Base-by-base conservation (phyloP, 768 basidiomycete species). In the Trichaptum fuscoviolaceum region DNA sequence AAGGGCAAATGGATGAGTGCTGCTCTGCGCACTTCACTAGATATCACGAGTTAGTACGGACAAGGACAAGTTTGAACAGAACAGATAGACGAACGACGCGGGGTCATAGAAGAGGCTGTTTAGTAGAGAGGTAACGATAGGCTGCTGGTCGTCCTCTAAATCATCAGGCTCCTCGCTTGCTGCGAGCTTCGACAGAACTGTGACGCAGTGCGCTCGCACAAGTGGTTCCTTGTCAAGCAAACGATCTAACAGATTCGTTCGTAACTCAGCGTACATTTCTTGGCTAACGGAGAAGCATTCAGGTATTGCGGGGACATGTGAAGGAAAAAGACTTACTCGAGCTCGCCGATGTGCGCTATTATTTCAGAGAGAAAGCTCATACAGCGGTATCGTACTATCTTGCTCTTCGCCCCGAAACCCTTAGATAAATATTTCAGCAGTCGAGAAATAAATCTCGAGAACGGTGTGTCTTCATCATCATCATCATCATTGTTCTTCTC, bases 381-480 rank as follows among this genome's bases (percentile, higher is more conserved):
- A 35, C 78, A 78, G 23, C 84, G 77, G 69, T 77, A 84, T 24
- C 84, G 73, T 10, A 84, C 80, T 57, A 75, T 79, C 75, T 83
- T 85, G 75, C 82, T 83, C 71, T 84, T 84, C 0, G 83, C 81
- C 17, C 73, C 69, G 74, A 84, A 84, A 3, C 84, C 84, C 52
- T 77, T 73, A 9, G 83, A 70, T 17, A 84, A 73, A 69, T 82
- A 81, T 34, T 75, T 76, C 9, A 83, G 72, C 2, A 83, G 72
- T 62, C 75, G 74, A 27, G 73, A 70, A 20, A 79, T 74, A 67
- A 96, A 92, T 68, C 93, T 81, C 0, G 92, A 83, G 0, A 86
- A 82, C 0, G 87, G 76, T 0, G 89, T 91, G 3, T 92, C 90
- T 26, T 91, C 87, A 18, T 84, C 82, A 20, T 83, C 81, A 10